Conservation (phyloP, 2,329 filamentous ascomycete species). For the Colletotrichum sp. region DNA sequence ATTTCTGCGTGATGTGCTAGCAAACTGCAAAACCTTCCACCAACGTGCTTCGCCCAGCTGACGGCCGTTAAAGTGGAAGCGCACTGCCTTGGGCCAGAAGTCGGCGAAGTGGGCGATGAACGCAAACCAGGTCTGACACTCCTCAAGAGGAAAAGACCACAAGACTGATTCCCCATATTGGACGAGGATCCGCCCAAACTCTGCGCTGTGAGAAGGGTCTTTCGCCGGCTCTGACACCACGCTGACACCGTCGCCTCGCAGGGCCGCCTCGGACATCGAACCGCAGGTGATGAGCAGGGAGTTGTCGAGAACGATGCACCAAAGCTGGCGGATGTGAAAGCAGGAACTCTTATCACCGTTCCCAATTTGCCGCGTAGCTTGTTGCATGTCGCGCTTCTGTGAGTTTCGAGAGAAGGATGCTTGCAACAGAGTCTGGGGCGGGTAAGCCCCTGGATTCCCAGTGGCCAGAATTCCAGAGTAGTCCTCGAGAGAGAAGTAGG, state of each 20-base stretch:
- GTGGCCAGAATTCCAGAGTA: constrained; percentile 43
- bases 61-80: constrained; percentile 39
- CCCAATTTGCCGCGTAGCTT: constrained; percentile 47
- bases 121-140: constrained; percentile 49
- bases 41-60: constrained; percentile 31
- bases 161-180: constrained; percentile 36
- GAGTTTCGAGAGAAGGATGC: constrained; percentile 43
- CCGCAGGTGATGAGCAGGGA: constrained; percentile 48
- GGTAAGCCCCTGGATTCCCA: constrained; percentile 39
- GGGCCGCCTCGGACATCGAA: constrained; percentile 34
- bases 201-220: constrained; percentile 17
- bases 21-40: constrained; percentile 34
- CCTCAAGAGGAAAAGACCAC: constrained; percentile 42
- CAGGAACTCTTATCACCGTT: constrained; percentile 40
- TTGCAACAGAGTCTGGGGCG: constrained; percentile 48
- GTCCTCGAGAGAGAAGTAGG: constrained; percentile 51
- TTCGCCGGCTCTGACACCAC: constrained; percentile 32
- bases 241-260: constrained; percentile 37
- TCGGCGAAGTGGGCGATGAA: constrained; percentile 47
- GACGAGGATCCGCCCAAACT: constrained; percentile 35
- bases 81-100: constrained; percentile 44
- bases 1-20: constrained; percentile 23
- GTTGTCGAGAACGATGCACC: constrained; percentile 50
- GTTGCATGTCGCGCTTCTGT: constrained; percentile 48
- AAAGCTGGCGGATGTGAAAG: constrained; percentile 54